Base-by-base conservation (phyloP, 1,284 basidiomycete species). In the Cutaneotrichosporon mucoides region DNA sequence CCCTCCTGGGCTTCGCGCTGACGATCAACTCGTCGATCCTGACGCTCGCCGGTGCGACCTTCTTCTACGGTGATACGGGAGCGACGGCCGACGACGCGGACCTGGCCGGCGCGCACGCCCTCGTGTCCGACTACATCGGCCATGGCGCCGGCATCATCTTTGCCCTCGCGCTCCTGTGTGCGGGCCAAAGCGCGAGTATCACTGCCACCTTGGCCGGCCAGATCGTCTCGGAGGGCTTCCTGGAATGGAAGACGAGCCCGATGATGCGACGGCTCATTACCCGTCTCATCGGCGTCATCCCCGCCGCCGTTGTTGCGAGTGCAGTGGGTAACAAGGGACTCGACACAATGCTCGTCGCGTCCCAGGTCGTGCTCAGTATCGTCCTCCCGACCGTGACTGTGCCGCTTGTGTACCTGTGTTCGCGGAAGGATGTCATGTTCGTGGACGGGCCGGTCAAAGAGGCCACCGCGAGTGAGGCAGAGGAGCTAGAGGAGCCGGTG, bases 201-300 rank as follows among this genome's bases (percentile, higher is more conserved):
- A 90, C 96, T 1, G 93, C 91, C 6, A 98, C 93, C 0, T 83
- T 98, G 10, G 89, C 92, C 0, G 95, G 94, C 33, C 83, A 98
- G 77, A 87, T 93, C 47, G 89, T 98, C 38, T 88, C 88, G 0
- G 95, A 98, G 78, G 95, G 95, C 0, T 96, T 97, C 77, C 83
- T 99, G 62, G 85, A 86, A 59, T 98, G 94, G 94, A 84, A 84
- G 55, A 84, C 92, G 51, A 88, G 90, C 57, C 89, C 92, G 10
- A 82, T 90, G 48, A 70, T 90, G 45, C 85, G 94, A 8, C 85
- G 94, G 7, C 76, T 95, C 4, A 68, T 92, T 53, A 99, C 95
- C 1, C 87, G 95, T 5, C 77, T 88, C 6, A 82, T 98, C 24
- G 88, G 89, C 4, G 85, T 98, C 40, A 81, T 96, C n/a, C 95